These are phyloP conservation scores for Apocynum venetum DNA, from an alignment of 257 asterid genomes.

Conservation along the genomic window DNA sequence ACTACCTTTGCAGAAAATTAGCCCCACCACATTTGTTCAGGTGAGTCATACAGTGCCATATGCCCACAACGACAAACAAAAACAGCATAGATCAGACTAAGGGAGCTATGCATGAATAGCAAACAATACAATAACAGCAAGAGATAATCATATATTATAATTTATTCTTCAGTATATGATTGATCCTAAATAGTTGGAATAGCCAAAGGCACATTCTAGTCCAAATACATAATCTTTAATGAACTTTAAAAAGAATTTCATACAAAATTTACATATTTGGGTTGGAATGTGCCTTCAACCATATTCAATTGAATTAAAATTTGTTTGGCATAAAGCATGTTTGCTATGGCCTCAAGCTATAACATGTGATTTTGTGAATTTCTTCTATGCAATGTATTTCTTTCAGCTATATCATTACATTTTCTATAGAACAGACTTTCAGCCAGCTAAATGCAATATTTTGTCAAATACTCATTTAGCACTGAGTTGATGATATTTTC, in stretches of 20 bases:
- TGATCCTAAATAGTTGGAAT: not conserved
- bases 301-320: not conserved
- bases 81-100: not conserved
- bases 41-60: not conserved
- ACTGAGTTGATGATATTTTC: not conserved
- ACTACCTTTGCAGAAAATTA: not conserved
- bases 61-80: not conserved
- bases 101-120: not conserved
- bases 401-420: not conserved
- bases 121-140: not conserved
- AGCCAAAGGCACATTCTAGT: not conserved
- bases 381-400: not conserved
- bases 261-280: no score
- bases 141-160: not conserved
- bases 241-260: not conserved
- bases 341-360: not conserved
- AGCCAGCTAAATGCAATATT: not conserved
- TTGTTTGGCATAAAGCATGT: not conserved
- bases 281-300: not conserved
- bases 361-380: not conserved
- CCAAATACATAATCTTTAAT: not conserved
- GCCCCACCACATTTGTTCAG: not conserved
- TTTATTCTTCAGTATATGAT: not conserved
- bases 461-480: not conserved
- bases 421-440: not conserved